These are phyloP conservation scores for Syzygium syzygioides DNA, from an alignment of 441 rosid genomes.

Conservation along the genomic window DNA sequence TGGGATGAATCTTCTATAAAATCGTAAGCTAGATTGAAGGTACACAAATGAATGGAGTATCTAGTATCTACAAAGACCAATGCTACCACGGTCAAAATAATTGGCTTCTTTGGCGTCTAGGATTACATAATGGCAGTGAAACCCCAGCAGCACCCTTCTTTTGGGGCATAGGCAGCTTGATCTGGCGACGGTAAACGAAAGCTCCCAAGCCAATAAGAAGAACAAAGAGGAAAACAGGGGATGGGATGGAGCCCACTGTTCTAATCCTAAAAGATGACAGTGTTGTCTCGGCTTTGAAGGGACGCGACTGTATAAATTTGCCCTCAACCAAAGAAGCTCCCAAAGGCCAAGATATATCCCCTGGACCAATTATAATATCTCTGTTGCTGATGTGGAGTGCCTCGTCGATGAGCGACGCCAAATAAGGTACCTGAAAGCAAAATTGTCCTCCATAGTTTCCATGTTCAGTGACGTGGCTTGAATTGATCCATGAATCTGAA, in stretches of 20 bases:
- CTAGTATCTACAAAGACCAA: neutral
- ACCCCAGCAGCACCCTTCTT: constrained; percentile 22
- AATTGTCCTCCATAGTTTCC: constrained; percentile 21
- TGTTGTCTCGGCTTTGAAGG: neutral
- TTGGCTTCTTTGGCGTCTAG: constrained; percentile 30
- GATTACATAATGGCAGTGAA: constrained; percentile 33
- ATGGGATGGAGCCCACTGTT: constrained; percentile 11
- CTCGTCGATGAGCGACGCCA: constrained; percentile 40
- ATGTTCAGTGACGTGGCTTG: constrained; percentile 11
- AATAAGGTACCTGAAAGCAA: constrained; percentile 45
- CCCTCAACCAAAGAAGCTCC: constrained; percentile 56
- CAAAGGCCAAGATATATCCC: constrained; percentile 59
- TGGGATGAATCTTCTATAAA: neutral
- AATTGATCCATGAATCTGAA: constrained; percentile 22
- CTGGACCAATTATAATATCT: constrained; percentile 44
- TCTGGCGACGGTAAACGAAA: constrained; percentile 26
- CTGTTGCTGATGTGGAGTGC: constrained; percentile 29
- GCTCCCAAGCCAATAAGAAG: constrained; percentile 29
- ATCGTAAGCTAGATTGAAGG: neutral
- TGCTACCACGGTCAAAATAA: neutral
- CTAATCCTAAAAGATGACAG: constrained; percentile 1
- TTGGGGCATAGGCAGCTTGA: constrained; percentile 41
- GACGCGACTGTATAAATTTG: constrained; percentile 19
- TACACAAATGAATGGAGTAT: neutral
- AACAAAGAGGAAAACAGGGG: constrained; percentile 29